These are phyloP conservation scores for Mercurialis annua DNA, from an alignment of 345 rosid genomes.

Conservation along the genomic window DNA sequence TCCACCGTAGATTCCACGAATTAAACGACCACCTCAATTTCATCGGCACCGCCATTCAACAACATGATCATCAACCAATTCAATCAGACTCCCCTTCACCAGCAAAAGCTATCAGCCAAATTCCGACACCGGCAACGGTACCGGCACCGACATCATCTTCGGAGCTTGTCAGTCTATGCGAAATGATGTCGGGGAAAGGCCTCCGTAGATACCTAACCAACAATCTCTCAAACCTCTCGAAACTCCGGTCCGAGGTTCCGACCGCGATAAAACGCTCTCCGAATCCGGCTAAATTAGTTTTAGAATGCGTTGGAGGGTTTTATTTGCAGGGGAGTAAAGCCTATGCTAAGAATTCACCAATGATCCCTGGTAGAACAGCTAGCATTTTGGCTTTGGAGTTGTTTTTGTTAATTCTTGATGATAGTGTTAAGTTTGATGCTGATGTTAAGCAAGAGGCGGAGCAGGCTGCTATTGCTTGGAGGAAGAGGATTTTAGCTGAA, in stretches of 20 bases:
- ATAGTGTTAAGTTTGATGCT: slow-evolving; percentile 13
- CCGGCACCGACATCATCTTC: slow-evolving; percentile 15
- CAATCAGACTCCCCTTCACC: not conserved
- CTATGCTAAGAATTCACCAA: slow-evolving; percentile 39
- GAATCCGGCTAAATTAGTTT: slow-evolving; percentile 58
- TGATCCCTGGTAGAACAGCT: slow-evolving; percentile 49
- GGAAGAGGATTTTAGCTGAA: slow-evolving; percentile 57
- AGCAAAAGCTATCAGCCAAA: not conserved
- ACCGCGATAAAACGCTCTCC: slow-evolving; percentile 51
- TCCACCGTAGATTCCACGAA: slow-evolving; percentile 48
- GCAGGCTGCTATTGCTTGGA: slow-evolving; percentile 57
- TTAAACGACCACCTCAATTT: slow-evolving; percentile 48
- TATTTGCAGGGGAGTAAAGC: slow-evolving; percentile 58
- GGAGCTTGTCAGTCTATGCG: slow-evolving; percentile 38
- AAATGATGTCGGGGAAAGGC: slow-evolving; percentile 46
- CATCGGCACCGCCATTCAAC: slow-evolving; percentile 38
- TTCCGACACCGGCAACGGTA: slow-evolving; percentile 2
- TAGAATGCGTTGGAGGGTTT: slow-evolving; percentile 70
- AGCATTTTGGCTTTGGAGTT: slow-evolving; percentile 54
- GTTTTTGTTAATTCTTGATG: slow-evolving; percentile 35
- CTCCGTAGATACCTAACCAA: slow-evolving; percentile 47
- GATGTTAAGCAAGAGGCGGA: slow-evolving; percentile 39
- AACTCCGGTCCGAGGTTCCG: slow-evolving; percentile 49
- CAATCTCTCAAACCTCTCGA: slow-evolving; percentile 33
- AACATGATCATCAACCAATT: not conserved